phyloP scores from a whole-genome alignment of 805 yeast genomes.

The Kodamaea restingae region DNA sequence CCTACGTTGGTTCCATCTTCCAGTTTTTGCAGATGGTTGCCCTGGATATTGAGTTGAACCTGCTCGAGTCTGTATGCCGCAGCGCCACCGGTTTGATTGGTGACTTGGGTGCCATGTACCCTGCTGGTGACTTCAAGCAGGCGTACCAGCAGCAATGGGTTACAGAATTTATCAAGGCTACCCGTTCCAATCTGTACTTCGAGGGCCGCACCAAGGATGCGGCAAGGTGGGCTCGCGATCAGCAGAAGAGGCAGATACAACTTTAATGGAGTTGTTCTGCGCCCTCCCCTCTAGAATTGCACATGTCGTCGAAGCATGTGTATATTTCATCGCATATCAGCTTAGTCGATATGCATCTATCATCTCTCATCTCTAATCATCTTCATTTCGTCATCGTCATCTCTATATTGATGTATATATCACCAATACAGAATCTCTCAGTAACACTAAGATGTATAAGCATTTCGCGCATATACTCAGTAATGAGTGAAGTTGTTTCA shows the following conservation, averaged over 20 bases:
- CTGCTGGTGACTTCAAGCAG: slow-evolving; percentile 67
- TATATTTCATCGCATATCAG: neutral
- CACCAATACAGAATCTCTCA: slow-evolving; percentile 4
- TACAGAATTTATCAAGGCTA: slow-evolving; percentile 65
- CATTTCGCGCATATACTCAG: neutral
- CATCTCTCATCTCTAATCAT: slow-evolving; percentile 9
- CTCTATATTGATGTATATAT: slow-evolving; percentile 4
- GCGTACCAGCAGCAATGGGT: slow-evolving; percentile 76
- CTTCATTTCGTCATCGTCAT: slow-evolving; percentile 7
- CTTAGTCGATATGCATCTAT: slow-evolving; percentile 4
- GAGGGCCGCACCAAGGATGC: slow-evolving; percentile 73
- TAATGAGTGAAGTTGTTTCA: too few species aligned
- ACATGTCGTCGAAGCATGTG: too few species aligned
- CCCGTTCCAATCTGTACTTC: slow-evolving; percentile 60
- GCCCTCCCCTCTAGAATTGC: too few species aligned
- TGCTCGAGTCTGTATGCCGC: slow-evolving; percentile 69
- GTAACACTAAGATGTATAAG: too few species aligned
- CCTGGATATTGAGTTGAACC: slow-evolving; percentile 54
- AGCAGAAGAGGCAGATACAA: slow-evolving; percentile 47
- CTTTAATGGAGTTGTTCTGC: neutral
- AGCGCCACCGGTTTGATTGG: slow-evolving; percentile 89
- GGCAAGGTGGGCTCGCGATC: slow-evolving; percentile 98
- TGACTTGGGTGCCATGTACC: slow-evolving; percentile 84
- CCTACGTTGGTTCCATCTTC: slow-evolving; percentile 67
- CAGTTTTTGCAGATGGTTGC: slow-evolving; percentile 60